phyloP scores from a whole-genome alignment of 352 stramenopile species.

The Globisporangium recalcitrans region DNA sequence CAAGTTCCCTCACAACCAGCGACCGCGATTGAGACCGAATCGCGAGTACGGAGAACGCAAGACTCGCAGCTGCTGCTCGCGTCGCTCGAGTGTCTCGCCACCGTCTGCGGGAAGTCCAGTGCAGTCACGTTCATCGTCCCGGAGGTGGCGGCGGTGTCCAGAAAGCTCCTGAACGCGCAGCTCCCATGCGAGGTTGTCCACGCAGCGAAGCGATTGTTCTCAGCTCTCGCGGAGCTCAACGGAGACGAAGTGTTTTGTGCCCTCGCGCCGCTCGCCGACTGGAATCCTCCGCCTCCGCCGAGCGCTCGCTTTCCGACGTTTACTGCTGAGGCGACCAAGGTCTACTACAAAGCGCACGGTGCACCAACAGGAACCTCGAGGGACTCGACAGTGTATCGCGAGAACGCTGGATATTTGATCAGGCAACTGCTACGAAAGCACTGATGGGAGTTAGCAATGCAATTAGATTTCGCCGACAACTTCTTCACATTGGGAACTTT shows the following conservation, averaged over 20 bases:
- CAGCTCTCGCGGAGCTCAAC: constrained; percentile 45
- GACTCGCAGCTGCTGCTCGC: constrained; percentile 55
- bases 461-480: background rate
- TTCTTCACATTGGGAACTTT: background rate
- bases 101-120: constrained; percentile 35
- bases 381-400: constrained; percentile 3
- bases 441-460: background rate
- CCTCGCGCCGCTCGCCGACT: constrained; percentile 42
- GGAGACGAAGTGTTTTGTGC: constrained; percentile 69
- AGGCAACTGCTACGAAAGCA: constrained; percentile 11
- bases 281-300: constrained; percentile 43
- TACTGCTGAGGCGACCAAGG: constrained; percentile 20
- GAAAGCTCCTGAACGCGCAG: constrained; percentile 36
- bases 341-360: constrained; percentile 26
- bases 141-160: constrained; percentile 38
- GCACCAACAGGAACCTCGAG: background rate
- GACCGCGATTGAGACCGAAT: constrained; percentile 2
- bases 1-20: background rate
- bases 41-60: constrained; percentile 35
- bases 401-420: constrained; percentile 10
- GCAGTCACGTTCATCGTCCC: constrained; percentile 54
- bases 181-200: constrained; percentile 34
- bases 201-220: constrained; percentile 37
- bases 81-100: constrained; percentile 48
- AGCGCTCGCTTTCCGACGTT: constrained; percentile 35